Conservation (phyloP, 257 asterid species). For the Ajuga chamaepitys region DNA sequence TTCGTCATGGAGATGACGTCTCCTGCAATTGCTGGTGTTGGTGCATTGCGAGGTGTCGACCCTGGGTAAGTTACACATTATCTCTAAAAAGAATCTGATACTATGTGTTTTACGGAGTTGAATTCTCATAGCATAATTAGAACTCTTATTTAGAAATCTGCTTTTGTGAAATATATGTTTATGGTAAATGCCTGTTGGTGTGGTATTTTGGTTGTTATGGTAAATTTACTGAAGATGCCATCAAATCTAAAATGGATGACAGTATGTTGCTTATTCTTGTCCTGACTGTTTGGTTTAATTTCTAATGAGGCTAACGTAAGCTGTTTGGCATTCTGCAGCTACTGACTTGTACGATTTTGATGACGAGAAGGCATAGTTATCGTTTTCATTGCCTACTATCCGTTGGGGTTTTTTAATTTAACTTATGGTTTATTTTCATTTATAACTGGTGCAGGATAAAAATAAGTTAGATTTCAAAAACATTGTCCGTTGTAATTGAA, state of each 20-base stretch:
- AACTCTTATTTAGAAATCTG: too few relatives aligned
- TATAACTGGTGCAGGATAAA: conserved; percentile 56
- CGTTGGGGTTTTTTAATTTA: background rate
- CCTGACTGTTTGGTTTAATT: conserved; percentile 2
- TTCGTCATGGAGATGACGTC: conserved; percentile 65
- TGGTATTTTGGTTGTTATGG: too few relatives aligned
- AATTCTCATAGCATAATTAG: too few relatives aligned
- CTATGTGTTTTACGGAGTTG: too few relatives aligned
- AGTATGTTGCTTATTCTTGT: conserved; percentile 40
- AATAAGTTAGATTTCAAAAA: conserved; percentile 89
- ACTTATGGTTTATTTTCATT: conserved; percentile 2
- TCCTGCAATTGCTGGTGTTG: conserved; percentile 76
- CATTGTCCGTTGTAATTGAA: conserved; percentile 85
- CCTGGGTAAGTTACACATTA: conserved; percentile 59
- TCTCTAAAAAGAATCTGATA: background rate
- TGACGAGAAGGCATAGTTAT: conserved; percentile 66
- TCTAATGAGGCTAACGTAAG: conserved; percentile 20
- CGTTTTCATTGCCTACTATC: conserved; percentile 5
- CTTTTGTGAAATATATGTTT: too few relatives aligned
- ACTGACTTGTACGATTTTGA: conserved; percentile 96
- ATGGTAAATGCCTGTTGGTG: too few relatives aligned
- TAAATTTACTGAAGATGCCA: conserved; percentile 98
- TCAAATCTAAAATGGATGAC: conserved; percentile 98
- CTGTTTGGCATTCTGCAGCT: conserved; percentile 50
- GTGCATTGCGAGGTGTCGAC: conserved; percentile 74